These are phyloP conservation scores for Daldinia grandis DNA, from an alignment of 495 filamentous ascomycete species.

Conservation along the genomic window DNA sequence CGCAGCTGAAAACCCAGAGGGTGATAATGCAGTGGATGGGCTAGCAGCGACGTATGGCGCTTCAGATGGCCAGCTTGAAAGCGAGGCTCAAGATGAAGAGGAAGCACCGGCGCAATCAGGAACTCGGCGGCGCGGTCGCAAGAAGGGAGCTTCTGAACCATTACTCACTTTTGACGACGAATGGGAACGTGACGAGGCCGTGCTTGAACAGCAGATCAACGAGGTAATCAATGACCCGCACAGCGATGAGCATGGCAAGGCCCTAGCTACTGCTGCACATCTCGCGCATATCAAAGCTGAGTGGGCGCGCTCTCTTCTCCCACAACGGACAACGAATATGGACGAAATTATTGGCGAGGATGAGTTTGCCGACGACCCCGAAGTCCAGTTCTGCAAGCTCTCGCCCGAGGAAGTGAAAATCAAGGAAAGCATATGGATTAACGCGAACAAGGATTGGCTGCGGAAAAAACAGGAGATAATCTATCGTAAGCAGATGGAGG, in stretches of 20 bases:
- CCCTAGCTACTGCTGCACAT: conserved; percentile 53
- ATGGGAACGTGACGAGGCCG: conserved; percentile 59
- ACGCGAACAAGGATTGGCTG: conserved; percentile 89
- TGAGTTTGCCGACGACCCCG: conserved; percentile 87
- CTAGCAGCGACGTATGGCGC: conserved; percentile 39
- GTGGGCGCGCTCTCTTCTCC: conserved; percentile 44
- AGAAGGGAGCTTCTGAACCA: conserved; percentile 29
- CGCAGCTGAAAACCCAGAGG: conserved; percentile 47
- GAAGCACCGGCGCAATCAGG: conserved; percentile 21
- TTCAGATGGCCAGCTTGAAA: conserved; percentile 7
- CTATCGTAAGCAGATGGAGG: conserved; percentile 69
- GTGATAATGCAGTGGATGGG: conserved; percentile 46
- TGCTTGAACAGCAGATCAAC: conserved; percentile 60
- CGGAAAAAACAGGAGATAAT: conserved; percentile 81
- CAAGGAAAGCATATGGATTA: conserved; percentile 93
- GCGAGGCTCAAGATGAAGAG: conserved; percentile 26
- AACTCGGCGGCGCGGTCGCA: conserved; percentile 35
- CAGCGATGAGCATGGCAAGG: conserved; percentile 55
- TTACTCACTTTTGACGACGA: conserved; percentile 52
- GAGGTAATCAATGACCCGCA: conserved; percentile 58
- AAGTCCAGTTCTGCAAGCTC: conserved; percentile 82
- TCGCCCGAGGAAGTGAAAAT: conserved; percentile 71
- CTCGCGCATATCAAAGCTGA: conserved; percentile 49
- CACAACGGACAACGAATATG: conserved; percentile 44
- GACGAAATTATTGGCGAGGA: conserved; percentile 69